Base-by-base conservation (phyloP, 139 green algal genomes). In the Volvox reticuliferus region DNA sequence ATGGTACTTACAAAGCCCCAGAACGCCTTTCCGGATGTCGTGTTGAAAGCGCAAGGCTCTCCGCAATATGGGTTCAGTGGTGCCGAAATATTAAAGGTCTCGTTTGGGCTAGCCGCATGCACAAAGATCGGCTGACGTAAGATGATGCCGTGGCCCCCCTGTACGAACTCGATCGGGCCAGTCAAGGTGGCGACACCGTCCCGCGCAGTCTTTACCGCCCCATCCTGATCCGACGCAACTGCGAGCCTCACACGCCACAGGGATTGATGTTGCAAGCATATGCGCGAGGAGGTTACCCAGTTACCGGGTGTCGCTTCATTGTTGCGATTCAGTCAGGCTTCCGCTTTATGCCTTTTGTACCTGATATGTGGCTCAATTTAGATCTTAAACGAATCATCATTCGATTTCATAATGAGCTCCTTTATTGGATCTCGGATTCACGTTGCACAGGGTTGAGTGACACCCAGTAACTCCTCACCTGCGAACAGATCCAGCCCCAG, bases 1-100 rank as follows among this genome's bases (percentile, higher is more conserved):
- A 73, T 22, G 22, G 13, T n/a, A 73, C 85, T 89, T 30, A 90
- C 86, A 76, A 90, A 76, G 86, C 87, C 87, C 87, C 87, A 91
- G 35, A 86, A 80, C 62, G 63, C 73, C 1, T 26, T 79, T 0
- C 87, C 20, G 0, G 76, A 78, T 22, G 87, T 68, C 16, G 75
- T 63, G 26, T 91, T 79, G 76, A 77, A 91, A 35, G 20, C 87
- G 87, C 87, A 90, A 0, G 71, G 86, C 73, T 12, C 44, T 6
- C 71, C 71, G 50, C 71, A 83, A 22, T 33, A 37, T 2, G n/a
- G 6, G 50, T 83, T 77, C 1, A 75, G 1, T 0, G 86, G n/a
- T 19, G 12, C 1, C 6, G 50, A 2, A 2, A 68, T 65, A 26
- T 69, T 73, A 20, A 90, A 90, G 18, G 86, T 90, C n/a, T 83